A percentile compares a stretch with the other conserved stretches of the same genome.
These are phyloP conservation scores for Lodderomyces theae DNA, from an alignment of 1,139 yeast genomes.

Conservation along the genomic window DNA sequence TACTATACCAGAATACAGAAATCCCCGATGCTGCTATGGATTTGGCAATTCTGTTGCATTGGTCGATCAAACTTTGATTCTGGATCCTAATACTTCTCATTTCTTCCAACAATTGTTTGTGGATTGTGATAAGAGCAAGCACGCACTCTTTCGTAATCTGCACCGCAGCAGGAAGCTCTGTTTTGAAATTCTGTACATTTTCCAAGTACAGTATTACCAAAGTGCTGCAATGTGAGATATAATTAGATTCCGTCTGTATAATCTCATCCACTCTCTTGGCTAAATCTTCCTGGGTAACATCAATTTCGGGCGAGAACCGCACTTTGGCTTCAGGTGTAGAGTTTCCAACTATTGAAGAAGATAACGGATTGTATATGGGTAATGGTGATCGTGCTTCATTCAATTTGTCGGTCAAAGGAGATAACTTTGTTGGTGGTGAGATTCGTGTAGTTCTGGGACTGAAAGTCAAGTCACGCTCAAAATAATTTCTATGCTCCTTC, in stretches of 20 bases:
- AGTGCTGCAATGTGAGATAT: background rate
- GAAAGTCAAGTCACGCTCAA: background rate
- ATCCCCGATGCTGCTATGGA: conserved; percentile 8
- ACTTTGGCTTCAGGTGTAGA: background rate
- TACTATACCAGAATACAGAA: conserved; percentile 11
- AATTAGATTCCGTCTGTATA: background rate
- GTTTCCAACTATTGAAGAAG: background rate
- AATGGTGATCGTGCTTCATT: background rate
- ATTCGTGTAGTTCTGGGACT: background rate
- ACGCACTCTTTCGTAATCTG: conserved; percentile 21
- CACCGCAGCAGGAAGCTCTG: conserved; percentile 24
- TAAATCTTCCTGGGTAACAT: background rate
- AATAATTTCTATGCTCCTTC: background rate
- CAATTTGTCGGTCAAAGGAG: too few relatives aligned
- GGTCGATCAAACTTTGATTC: background rate
- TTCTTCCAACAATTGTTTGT: conserved; percentile 20
- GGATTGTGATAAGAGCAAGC: conserved; percentile 23
- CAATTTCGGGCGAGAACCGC: background rate
- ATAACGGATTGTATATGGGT: background rate
- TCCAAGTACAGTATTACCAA: background rate
- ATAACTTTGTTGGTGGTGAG: conserved; percentile 1
- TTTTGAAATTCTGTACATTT: background rate
- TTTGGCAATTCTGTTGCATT: background rate
- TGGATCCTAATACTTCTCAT: conserved; percentile 11
- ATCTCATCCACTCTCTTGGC: background rate